Evolutionary conservation across 345 rosid genomes (phyloP).

Genomic region (Physaria fendleri): DNA sequence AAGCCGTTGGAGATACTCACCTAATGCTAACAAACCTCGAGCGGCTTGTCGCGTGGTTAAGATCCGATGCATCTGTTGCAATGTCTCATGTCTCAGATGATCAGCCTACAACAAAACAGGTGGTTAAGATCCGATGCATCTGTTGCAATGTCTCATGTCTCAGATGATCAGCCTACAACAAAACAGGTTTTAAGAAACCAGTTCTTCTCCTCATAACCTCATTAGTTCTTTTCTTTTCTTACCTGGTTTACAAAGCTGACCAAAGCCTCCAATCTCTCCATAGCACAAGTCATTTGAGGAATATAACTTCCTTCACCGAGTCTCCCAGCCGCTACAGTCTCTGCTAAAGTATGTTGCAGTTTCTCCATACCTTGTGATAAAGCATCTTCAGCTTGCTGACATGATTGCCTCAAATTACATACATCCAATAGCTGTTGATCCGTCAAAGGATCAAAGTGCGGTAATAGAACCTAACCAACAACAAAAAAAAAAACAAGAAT

Average conservation of each 20-base stretch:
- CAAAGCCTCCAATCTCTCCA: constrained; percentile 68
- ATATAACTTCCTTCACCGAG: constrained; percentile 47
- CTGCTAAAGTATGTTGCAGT: constrained; percentile 65
- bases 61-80: constrained; percentile 73
- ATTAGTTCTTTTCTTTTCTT: neutral
- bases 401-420: constrained; percentile 46
- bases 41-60: constrained; percentile 78
- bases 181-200: neutral
- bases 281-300: constrained; percentile 54
- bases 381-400: constrained; percentile 98
- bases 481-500: neutral
- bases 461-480: constrained; percentile 53
- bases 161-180: constrained; percentile 79
- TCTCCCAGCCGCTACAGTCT: constrained; percentile 55
- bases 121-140: constrained; percentile 40
- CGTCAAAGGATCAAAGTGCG: constrained; percentile 63
- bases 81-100: constrained; percentile 72
- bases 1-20: constrained; percentile 77
- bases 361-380: constrained; percentile 90
- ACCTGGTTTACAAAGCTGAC: constrained; percentile 87
- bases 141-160: constrained; percentile 78
- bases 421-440: constrained; percentile 53
- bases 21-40: constrained; percentile 69
- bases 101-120: constrained; percentile 56
- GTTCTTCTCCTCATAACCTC: neutral